Percentiles rank a stretch among this genome's conserved stretches.
Evolutionary conservation across 345 rosid genomes (phyloP).

Genomic region (Boechera retrofracta): DNA sequence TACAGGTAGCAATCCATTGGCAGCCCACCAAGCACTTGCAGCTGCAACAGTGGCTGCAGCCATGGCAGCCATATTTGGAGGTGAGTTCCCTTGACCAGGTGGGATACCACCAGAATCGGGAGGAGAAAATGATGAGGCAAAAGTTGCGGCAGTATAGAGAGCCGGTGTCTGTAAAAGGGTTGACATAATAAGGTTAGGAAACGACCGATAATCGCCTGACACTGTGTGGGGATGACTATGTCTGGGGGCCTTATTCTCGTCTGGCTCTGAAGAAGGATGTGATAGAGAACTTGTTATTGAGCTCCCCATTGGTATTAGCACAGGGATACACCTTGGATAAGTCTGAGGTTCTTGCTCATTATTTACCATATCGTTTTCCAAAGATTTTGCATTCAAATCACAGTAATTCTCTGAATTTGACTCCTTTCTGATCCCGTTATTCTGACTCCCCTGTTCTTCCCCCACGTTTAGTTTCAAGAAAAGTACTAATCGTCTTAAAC

Average conservation of each 20-base stretch:
- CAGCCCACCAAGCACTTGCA: conserved; percentile 99
- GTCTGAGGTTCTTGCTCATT: conserved; percentile 55
- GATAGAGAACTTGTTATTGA: conserved; percentile 51
- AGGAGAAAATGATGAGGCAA: conserved; percentile 78
- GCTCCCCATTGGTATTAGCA: conserved; percentile 65
- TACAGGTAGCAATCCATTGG: conserved; percentile 82
- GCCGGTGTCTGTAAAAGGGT: conserved; percentile 82
- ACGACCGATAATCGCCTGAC: conserved; percentile 65
- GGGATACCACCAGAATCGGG: conserved; percentile 32
- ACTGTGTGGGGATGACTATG: conserved; percentile 48
- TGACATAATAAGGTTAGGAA: conserved; percentile 74
- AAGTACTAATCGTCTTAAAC: conserved; percentile 48
- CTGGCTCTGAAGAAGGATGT: conserved; percentile 55
- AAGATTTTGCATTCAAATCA: conserved; percentile 48
- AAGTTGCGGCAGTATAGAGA: conserved; percentile 81
- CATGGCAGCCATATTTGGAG: conserved; percentile 71
- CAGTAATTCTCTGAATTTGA: conserved; percentile 49
- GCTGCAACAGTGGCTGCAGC: conserved; percentile 95
- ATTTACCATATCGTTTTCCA: conserved; percentile 30
- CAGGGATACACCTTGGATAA: conserved; percentile 67
- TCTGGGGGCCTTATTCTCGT: conserved; percentile 51
- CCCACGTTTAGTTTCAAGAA: conserved; percentile 39
- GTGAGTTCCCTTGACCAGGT: conserved; percentile 54
- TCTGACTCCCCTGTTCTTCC: conserved; percentile 52
- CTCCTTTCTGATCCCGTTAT: conserved; percentile 54